Percentiles rank a stretch among this genome's conserved stretches.
These are phyloP conservation scores for Glaciozyma martinii DNA, from an alignment of 768 basidiomycete species.

Conservation along the genomic window DNA sequence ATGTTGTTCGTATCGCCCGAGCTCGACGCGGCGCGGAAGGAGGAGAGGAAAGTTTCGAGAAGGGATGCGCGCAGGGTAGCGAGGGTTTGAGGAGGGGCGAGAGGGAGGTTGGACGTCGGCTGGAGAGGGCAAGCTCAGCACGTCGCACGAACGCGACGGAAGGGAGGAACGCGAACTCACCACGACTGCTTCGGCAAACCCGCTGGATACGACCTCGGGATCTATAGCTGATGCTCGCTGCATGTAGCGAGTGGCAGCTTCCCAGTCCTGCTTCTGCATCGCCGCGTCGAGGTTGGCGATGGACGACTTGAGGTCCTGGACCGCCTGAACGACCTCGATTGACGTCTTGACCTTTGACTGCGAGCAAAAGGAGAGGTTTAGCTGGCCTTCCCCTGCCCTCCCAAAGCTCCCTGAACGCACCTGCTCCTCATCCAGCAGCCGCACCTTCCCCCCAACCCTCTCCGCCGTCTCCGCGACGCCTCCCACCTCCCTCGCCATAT, in stretches of 20 bases:
- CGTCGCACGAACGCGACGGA: background rate
- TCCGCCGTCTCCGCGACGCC: conserved; percentile 52
- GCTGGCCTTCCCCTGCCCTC: background rate
- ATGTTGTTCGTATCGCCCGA: conserved; percentile 30
- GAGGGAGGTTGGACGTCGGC: conserved; percentile 83
- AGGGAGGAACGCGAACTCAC: conserved; percentile 46
- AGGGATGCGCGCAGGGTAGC: conserved; percentile 64
- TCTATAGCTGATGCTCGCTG: conserved; percentile 82
- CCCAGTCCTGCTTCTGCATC: conserved; percentile 86
- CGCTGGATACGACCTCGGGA: conserved; percentile 62
- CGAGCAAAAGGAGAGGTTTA: background rate
- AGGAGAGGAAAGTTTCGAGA: conserved; percentile 62
- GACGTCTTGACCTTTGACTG: conserved; percentile 60
- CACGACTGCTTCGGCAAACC: conserved; percentile 77
- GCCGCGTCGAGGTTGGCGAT: conserved; percentile 50
- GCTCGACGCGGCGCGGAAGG: conserved; percentile 69
- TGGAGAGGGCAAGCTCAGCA: conserved; percentile 38
- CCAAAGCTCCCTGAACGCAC: conserved; percentile 43
- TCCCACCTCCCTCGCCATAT: conserved; percentile 10
- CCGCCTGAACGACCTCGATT: conserved; percentile 80
- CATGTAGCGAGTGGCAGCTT: conserved; percentile 83
- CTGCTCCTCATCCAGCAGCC: conserved; percentile 87
- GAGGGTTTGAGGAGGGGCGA: conserved; percentile 76
- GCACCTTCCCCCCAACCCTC: conserved; percentile 82
- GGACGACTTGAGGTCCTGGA: conserved; percentile 88